Evolutionary conservation across 352 stramenopile genomes (phyloP), one percentile per base, ranked within the genome.

Genomic region (Globisporangium carolinianum): DNA sequence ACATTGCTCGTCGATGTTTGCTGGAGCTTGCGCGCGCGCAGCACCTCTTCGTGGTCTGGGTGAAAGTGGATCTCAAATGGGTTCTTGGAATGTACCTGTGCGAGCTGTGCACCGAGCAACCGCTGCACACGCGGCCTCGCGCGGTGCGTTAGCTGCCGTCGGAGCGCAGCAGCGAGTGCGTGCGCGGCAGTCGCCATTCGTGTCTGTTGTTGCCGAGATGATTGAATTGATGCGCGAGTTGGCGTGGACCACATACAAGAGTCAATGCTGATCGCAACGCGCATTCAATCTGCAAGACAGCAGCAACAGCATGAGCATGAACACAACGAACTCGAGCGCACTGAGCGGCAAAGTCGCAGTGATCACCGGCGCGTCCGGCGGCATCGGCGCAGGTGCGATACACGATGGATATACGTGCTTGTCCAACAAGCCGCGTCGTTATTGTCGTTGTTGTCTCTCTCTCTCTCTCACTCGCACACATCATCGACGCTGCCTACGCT

Each of bases 291-390:
- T 39, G 14, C 35, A 36, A 37, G 11, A n/a, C 10, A 61, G 3
- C 5, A 36, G 49, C 12, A 47, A 47, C 24, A 49, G 4, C 17
- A 55, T 32, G 24, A 32, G 24, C 24, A 60, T 15, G 12, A 60
- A 17, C 53, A 48, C 10, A 6, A 11, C 7, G 32, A 53, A 43
- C 7, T 53, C 39, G 5, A 56, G 62, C 56, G 45, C 69, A 36
- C 69, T 97, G 56, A 63, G 60, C 11, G 69, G 70, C 43, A 95
- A 96, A 65, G 81, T 96, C 52, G 89, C 77, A 6, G 67, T 97
- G 47, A 82, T 97, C 49, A 94, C 88, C 17, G 90, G 90, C 50
- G 91, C 89, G 6, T 95, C 88, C 0, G 88, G 75, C 9, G 91
- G 91, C 43, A 97, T 97, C 56, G 90, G 91, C 39, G 76, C 76